Percentiles rank a stretch among this genome's conserved stretches.
phyloP scores from a whole-genome alignment of 2,329 filamentous ascomycete genomes.

The Elsinoe australis region DNA sequence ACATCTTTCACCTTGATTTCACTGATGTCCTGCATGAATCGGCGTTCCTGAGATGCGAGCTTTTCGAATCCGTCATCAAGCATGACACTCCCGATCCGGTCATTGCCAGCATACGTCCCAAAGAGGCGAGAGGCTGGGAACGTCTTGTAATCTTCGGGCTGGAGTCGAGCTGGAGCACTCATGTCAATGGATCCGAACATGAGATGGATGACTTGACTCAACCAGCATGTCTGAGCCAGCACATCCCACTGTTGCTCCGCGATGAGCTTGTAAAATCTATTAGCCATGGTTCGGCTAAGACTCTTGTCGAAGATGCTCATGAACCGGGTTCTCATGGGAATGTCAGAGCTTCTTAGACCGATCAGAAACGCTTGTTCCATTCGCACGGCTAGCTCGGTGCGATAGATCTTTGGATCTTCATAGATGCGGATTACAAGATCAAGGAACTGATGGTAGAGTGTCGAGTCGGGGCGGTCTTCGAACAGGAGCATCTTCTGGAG shows the following conservation, averaged over 20 bases:
- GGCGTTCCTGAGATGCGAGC: constrained; percentile 67
- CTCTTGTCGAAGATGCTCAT: constrained; percentile 94
- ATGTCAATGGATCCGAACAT: constrained; percentile 86
- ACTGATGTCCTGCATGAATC: constrained; percentile 75
- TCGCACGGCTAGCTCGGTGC: constrained; percentile 89
- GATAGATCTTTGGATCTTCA: constrained; percentile 90
- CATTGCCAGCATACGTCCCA: constrained; percentile 64
- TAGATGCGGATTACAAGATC: constrained; percentile 97
- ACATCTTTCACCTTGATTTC: constrained; percentile 84
- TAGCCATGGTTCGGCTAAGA: constrained; percentile 83
- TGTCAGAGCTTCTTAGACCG: constrained; percentile 83
- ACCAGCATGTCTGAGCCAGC: constrained; percentile 89
- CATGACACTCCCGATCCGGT: constrained; percentile 56
- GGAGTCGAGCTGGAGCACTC: constrained; percentile 67
- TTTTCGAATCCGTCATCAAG: constrained; percentile 74
- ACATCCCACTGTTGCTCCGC: constrained; percentile 96
- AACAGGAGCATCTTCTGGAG: constrained; percentile 99
- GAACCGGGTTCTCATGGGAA: constrained; percentile 95
- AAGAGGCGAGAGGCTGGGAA: constrained; percentile 68
- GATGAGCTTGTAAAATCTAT: constrained; percentile 80
- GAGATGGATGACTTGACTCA: constrained; percentile 88
- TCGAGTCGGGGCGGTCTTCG: constrained; percentile 73
- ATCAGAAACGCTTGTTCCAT: constrained; percentile 98
- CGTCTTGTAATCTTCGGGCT: constrained; percentile 75
- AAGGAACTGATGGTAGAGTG: constrained; percentile 84